Evolutionary conservation across 257 asterid species (phyloP).

Genomic region (Rehmannia glutinosa): DNA sequence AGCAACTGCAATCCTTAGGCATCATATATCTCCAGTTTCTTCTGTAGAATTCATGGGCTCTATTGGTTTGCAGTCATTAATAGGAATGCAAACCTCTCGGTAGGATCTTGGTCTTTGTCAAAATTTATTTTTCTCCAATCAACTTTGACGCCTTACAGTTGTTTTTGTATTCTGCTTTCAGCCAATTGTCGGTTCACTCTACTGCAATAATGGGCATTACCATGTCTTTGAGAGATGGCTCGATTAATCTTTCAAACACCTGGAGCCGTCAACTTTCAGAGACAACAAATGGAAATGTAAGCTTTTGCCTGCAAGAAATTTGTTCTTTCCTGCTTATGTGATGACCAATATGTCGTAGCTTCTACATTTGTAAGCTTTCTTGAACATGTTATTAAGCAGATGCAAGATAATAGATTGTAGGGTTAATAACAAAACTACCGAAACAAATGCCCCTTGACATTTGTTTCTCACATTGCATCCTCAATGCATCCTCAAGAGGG

Average conservation of each 20-base stretch:
- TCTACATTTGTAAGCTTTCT: background rate
- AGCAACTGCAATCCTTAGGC: conserved; percentile 72
- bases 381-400: conserved; percentile 5
- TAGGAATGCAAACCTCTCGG: conserved; percentile 83
- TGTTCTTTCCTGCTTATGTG: background rate
- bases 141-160: background rate
- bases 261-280: conserved; percentile 93
- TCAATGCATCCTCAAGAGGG: no score
- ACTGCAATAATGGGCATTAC: conserved; percentile 79
- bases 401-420: no score
- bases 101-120: conserved; percentile 27
- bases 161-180: conserved; percentile 28
- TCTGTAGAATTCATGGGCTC: conserved; percentile 76
- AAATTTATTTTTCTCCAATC: background rate
- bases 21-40: conserved; percentile 68
- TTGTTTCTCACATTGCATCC: no score
- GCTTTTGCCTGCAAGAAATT: conserved; percentile 15
- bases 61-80: conserved; percentile 70
- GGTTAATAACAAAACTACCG: no score
- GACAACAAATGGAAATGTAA: conserved; percentile 72
- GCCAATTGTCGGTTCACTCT: conserved; percentile 80
- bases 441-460: no score
- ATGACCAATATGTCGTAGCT: background rate
- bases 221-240: conserved; percentile 84
- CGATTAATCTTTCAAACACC: conserved; percentile 76